Evolutionary conservation across 1,284 basidiomycete genomes (phyloP).

Genomic region (Microbotryum scabiosae): DNA sequence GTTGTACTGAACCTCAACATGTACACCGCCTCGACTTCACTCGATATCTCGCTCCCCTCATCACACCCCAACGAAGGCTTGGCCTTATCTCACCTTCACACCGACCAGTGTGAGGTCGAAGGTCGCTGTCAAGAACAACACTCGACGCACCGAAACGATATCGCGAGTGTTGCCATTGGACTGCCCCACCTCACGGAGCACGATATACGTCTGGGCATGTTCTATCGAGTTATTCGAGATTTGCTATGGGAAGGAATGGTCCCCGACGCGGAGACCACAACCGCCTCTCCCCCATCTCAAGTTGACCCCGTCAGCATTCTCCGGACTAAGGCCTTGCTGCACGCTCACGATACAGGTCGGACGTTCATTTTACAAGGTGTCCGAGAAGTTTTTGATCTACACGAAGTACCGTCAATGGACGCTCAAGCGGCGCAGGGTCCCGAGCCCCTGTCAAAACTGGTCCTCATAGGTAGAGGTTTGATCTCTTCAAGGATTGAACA

Average conservation of each 20-base stretch:
- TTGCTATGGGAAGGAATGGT: constrained; percentile 60
- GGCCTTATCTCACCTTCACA: no score
- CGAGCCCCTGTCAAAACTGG: constrained; percentile 50
- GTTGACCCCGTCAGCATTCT: constrained; percentile 51
- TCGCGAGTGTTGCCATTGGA: constrained; percentile 60
- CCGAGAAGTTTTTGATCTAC: constrained; percentile 71
- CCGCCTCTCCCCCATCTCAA: not conserved
- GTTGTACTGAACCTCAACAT: constrained; percentile 70
- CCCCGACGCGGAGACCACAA: constrained; percentile 3
- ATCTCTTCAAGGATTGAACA: not conserved
- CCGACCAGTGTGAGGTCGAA: no score
- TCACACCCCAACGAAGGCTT: constrained; percentile 13
- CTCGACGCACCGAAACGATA: constrained; percentile 54
- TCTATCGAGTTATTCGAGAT: constrained; percentile 5
- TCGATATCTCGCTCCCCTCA: constrained; percentile 2
- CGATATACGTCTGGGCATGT: not conserved
- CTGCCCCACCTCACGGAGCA: constrained; percentile 53
- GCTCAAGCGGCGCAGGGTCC: constrained; percentile 40
- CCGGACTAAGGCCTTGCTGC: constrained; percentile 72
- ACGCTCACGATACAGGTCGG: constrained; percentile 28
- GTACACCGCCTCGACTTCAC: constrained; percentile 45
- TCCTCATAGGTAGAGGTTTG: constrained; percentile 76
- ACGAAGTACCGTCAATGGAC: constrained; percentile 35
- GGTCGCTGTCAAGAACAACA: constrained; percentile 6
- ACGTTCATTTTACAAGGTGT: constrained; percentile 75